These are phyloP conservation scores for Epichloe uncinata DNA, from an alignment of 2,329 filamentous ascomycete species.

Conservation along the genomic window DNA sequence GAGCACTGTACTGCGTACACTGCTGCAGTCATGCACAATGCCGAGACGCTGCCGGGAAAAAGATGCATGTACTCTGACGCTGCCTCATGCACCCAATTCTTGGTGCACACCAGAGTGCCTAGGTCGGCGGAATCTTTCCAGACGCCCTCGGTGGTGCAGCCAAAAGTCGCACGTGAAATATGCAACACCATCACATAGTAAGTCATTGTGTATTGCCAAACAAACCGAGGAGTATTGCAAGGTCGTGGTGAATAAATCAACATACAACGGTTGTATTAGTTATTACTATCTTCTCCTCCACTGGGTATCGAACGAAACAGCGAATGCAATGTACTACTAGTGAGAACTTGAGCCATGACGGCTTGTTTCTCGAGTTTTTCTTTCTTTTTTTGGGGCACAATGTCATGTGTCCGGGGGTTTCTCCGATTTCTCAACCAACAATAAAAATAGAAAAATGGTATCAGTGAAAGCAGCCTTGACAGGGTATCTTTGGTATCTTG, in stretches of 20 bases:
- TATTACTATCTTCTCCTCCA: conserved; percentile 28
- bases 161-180: too few species aligned
- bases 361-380: not conserved
- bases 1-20: too few species aligned
- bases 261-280: conserved; percentile 28
- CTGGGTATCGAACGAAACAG: conserved; percentile 27
- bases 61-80: too few species aligned
- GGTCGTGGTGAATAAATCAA: conserved; percentile 7
- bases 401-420: conserved; percentile 12
- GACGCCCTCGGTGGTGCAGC: too few species aligned
- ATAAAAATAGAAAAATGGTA: conserved; percentile 25
- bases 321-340: conserved; percentile 16
- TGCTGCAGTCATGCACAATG: too few species aligned
- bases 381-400: conserved; percentile 8
- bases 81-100: too few species aligned
- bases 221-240: too few species aligned
- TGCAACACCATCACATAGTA: too few species aligned
- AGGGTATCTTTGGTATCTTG: conserved; percentile 40
- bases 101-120: too few species aligned
- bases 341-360: conserved; percentile 8
- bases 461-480: conserved; percentile 36
- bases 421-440: conserved; percentile 8
- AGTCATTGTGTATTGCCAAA: too few species aligned
- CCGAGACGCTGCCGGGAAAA: too few species aligned
- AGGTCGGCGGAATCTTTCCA: too few species aligned